Evolutionary conservation across 2,329 filamentous ascomycete genomes (phyloP).

Genomic region (Arthroderma sp.): DNA sequence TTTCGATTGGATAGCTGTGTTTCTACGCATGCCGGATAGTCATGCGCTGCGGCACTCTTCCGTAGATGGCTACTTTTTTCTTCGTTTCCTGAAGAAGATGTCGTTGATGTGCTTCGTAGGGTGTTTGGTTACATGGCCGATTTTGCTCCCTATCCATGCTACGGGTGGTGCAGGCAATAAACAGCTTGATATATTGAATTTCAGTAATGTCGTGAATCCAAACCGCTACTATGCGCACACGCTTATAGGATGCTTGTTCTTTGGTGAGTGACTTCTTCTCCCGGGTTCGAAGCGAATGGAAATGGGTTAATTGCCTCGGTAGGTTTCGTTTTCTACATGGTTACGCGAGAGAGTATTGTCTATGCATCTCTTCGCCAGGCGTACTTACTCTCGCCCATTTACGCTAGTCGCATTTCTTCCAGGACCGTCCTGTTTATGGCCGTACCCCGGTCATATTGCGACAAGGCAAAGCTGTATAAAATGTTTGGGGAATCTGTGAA

Average conservation of each 20-base stretch:
- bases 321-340: conserved; percentile 68
- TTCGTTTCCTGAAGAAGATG: conserved; percentile 72
- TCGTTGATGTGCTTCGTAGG: conserved; percentile 70
- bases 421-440: conserved; percentile 81
- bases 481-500: conserved; percentile 73
- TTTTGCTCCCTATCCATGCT: conserved; percentile 75
- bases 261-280: conserved; percentile 34
- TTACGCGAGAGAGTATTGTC: conserved; percentile 78
- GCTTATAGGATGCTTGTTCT: conserved; percentile 65
- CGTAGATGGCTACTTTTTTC: conserved; percentile 80
- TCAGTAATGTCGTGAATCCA: conserved; percentile 56
- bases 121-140: conserved; percentile 70
- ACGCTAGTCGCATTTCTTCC: conserved; percentile 74
- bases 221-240: conserved; percentile 67
- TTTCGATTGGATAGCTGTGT: conserved; percentile 42
- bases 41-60: conserved; percentile 83
- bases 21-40: conserved; percentile 50
- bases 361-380: conserved; percentile 89
- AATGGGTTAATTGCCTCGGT: not conserved
- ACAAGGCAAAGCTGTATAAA: conserved; percentile 58
- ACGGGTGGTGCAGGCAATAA: conserved; percentile 57
- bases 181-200: conserved; percentile 66
- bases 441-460: conserved; percentile 64
- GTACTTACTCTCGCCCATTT: conserved; percentile 73
- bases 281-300: too few relatives aligned